Evolutionary conservation across 805 yeast species (phyloP).

Genomic region (Cyberlindnera meyerae): DNA sequence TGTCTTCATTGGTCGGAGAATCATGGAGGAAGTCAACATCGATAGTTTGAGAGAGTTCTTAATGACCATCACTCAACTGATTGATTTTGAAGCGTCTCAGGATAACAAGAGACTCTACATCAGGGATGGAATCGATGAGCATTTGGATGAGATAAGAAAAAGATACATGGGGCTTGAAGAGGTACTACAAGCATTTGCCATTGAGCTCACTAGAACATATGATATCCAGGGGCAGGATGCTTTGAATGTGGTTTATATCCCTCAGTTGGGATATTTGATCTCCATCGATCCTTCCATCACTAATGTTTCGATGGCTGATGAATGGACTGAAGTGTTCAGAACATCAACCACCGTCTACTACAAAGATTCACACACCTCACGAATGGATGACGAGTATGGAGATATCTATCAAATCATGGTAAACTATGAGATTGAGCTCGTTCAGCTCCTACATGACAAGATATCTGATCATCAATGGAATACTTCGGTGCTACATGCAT

Average conservation of each 20-base stretch:
- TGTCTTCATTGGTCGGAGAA: conserved; percentile 17
- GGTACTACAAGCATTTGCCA: conserved; percentile 25
- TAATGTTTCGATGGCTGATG: conserved; percentile 3
- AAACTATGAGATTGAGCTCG: conserved; percentile 39
- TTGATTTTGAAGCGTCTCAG: conserved; percentile 35
- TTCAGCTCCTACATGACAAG: conserved; percentile 28
- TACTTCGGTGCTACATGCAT: conserved; percentile 14
- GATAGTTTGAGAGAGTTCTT: conserved; percentile 11
- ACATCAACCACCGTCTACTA: conserved; percentile 34
- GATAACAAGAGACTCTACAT: conserved; percentile 27
- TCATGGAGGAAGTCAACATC: conserved; percentile 13
- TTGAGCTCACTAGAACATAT: conserved; percentile 8
- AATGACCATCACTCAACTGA: conserved; percentile 22
- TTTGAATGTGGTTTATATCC: conserved; percentile 37
- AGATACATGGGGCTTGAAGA: conserved; percentile 26
- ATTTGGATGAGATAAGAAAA: conserved; percentile 21
- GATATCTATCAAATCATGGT: conserved; percentile 37
- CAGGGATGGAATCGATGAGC: conserved; percentile 26
- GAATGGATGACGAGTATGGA: conserved; percentile 36
- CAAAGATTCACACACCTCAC: conserved; percentile 29
- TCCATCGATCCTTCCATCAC: conserved; percentile 19
- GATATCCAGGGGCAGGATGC: conserved; percentile 10
- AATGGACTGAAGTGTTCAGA: conserved; percentile 35
- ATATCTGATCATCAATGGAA: conserved; percentile 11
- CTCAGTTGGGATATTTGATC: conserved; percentile 41